Evolutionary conservation across 352 stramenopile genomes (phyloP).

Genomic region (Pythium sp.): DNA sequence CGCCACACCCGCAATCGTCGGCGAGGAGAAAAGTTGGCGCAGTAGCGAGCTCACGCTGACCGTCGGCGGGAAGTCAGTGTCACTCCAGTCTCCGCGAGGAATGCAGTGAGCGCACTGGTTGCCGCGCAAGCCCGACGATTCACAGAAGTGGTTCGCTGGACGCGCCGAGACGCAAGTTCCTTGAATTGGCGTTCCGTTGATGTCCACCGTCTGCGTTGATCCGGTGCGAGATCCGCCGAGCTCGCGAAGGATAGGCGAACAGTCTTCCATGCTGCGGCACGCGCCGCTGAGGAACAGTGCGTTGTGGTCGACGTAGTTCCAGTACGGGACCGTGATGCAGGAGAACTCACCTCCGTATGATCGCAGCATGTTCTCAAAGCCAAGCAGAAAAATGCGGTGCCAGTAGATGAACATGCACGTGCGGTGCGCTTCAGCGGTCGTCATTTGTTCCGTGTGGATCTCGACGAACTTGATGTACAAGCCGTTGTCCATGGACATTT

Average conservation of each 20-base stretch:
- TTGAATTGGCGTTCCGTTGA: constrained; percentile 65
- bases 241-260: constrained; percentile 63
- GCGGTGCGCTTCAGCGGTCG: constrained; percentile 70
- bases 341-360: constrained; percentile 73
- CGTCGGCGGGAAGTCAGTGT: constrained; percentile 53
- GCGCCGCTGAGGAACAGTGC: constrained; percentile 53
- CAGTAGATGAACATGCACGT: constrained; percentile 90
- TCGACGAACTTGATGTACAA: constrained; percentile 87
- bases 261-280: constrained; percentile 74
- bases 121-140: constrained; percentile 43
- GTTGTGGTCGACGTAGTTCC: constrained; percentile 87
- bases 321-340: constrained; percentile 87
- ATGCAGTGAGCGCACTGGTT: constrained; percentile 57
- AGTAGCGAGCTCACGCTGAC: constrained; percentile 72
- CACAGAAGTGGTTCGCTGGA: constrained; percentile 75
- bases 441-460: constrained; percentile 87
- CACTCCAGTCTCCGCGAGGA: constrained; percentile 62
- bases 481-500: constrained; percentile 73
- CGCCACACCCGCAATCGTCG: constrained; percentile 64
- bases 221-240: constrained; percentile 58
- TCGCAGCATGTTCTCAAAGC: constrained; percentile 86
- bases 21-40: constrained; percentile 64
- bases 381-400: constrained; percentile 77
- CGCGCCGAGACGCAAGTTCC: constrained; percentile 49
- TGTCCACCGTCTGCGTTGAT: constrained; percentile 33